A percentile compares a stretch with the other conserved stretches of the same genome.
These are phyloP conservation scores for Beta corolliflora DNA, from an alignment of 179 eudicot species.

Conservation along the genomic window DNA sequence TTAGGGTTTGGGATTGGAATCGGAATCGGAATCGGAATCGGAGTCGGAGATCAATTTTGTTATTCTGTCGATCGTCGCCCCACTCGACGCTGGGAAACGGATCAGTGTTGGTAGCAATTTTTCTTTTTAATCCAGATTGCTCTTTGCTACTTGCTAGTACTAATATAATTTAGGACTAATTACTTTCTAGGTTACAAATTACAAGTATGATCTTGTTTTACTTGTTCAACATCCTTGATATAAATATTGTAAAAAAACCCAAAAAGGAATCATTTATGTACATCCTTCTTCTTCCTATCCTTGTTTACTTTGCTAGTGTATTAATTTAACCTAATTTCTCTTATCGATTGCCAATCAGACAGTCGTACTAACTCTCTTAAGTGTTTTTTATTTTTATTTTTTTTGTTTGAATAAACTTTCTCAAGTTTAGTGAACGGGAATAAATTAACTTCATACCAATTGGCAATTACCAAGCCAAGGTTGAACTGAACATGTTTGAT, in stretches of 20 bases:
- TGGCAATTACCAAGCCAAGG: no score
- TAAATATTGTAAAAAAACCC: neutral
- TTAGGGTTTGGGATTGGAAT: conserved; percentile 20
- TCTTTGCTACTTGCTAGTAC: neutral
- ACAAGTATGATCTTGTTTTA: neutral
- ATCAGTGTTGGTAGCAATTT: conserved; percentile 68
- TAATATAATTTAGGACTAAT: neutral
- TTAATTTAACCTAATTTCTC: no score
- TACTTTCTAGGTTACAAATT: neutral
- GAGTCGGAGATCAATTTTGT: neutral
- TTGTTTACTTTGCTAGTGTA: neutral
- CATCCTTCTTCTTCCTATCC: neutral
- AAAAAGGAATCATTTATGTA: neutral
- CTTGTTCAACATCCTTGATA: no score
- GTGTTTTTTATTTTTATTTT: no score
- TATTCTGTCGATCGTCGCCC: conserved; percentile 21
- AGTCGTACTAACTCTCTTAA: no score
- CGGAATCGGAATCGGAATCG: conserved; percentile 12
- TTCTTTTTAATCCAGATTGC: neutral
- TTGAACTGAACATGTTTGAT: neutral
- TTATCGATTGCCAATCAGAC: neutral
- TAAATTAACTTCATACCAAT: no score
- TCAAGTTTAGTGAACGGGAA: no score
- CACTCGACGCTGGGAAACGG: conserved; percentile 75
- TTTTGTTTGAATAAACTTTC: no score